Evolutionary conservation across 2,329 filamentous ascomycete species (phyloP), one percentile per base, ranked within the genome.

Genomic region (Colletotrichum sp.): DNA sequence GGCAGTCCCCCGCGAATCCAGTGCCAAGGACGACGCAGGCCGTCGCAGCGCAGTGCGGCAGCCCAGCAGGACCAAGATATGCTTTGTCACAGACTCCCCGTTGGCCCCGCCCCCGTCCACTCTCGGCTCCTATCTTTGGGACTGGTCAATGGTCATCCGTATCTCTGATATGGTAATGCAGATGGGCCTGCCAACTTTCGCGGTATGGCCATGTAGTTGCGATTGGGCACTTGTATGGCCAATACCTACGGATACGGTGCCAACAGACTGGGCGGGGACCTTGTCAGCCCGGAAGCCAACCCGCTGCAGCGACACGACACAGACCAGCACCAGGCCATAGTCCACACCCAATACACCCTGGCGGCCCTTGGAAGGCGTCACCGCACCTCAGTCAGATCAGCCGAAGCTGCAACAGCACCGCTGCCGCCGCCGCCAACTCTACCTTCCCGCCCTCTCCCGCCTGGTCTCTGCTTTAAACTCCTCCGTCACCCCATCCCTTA

Each of bases 51-150:
- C 55, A 47, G 38, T 31, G 34, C 66, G 66, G 66, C 57, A 62
- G 38, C 27, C 55, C 36, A 68, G 55, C 55, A 66, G 38, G 47
- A 59, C 47, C 59, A 51, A 73, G 47, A 73, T 67, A 73, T 57
- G 71, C 68, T 71, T 73, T 73, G 71, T 71, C 68, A 73, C 68
- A 73, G 71, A 70, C 55, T 61, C 13, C 43, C 68, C 38, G 55
- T 62, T 38, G 62, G 61, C 68, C 68, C 68, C 68, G 34, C 61
- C 31, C 43, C 43, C 43, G 43, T 51, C 31, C 43, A 63, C 68
- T 63, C 51, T 72, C 62, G 58, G 33, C 59, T 74, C 62, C 72
- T 66, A 21, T 58, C 66, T 63, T 63, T 63, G 36, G 62, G 57
- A 71, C 68, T 67, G 63, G 58, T 27, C 43, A 21, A 51, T 51